Base-by-base conservation (phyloP, 345 rosid genomes). In the Gossypium turneri region DNA sequence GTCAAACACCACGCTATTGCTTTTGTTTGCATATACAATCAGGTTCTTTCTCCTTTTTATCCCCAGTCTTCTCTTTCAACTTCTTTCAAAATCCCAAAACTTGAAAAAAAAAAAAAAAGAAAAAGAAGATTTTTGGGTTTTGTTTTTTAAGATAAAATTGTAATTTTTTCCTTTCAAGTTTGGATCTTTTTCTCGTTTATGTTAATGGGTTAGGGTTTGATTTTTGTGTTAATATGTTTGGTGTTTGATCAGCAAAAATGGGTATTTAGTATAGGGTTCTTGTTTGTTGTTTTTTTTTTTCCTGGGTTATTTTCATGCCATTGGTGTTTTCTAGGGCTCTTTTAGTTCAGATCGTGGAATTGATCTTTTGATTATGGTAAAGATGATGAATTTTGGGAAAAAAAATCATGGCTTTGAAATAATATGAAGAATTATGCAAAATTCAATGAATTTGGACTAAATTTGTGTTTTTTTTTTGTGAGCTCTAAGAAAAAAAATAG, bases 1-100 rank as follows among this genome's bases (percentile, higher is more conserved):
- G 48, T 73, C 59, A 22, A 73, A 73, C 19, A 12, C 48, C 34
- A 62, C 38, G 29, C 19, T 55, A 19, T 72, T 47, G 58, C 51
- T 76, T 62, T 53, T 67, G 73, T 56, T 45, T 48, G 73, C 80
- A 76, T 75, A 77, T 44, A 76, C 51, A 76, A 82, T 73, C 70
- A 72, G 77, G 80, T 60, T 60, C 52, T 56, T 48, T 13, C 66
- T 10, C 41, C 1, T 34, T 34, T 34, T 45, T 73, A 76, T 19
- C 41, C 51, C 16, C 10, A 52, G 27, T 70, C 7, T 68, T 66
- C 66, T 10, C 5, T 50, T 43, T 48, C 20, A 20, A 44, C 1
- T 13, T 75, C 45, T 15, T 3, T 58, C n/a, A 52, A 24, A 56
- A 15, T 4, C 44, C 34, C 9, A 38, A 24, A 27, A 3, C 8